These are phyloP conservation scores for Vaccinium myrtillus DNA, from an alignment of 148 eudicot genomes.

Conservation along the genomic window DNA sequence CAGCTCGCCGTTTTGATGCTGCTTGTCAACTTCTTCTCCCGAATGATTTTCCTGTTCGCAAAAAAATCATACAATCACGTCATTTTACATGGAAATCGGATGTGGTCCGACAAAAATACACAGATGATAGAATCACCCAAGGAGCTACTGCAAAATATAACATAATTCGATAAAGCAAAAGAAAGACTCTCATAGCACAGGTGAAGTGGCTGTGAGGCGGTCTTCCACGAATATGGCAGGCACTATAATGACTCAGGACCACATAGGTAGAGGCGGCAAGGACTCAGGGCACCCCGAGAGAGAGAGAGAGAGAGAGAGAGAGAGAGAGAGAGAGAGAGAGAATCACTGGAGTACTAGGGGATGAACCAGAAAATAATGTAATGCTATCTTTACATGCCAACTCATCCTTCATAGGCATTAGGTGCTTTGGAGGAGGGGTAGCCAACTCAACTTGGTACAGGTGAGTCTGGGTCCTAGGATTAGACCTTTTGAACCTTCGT, in stretches of 20 bases:
- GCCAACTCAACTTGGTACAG: background rate
- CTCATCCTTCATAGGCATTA: background rate
- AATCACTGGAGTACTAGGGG: background rate
- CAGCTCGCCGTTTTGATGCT: conserved; percentile 24
- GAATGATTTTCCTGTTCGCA: conserved; percentile 29
- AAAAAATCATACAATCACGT: background rate
- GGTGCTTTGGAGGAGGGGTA: background rate
- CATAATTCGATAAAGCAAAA: background rate
- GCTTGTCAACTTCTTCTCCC: conserved; percentile 30
- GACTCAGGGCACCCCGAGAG: background rate
- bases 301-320: background rate
- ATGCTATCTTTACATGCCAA: background rate
- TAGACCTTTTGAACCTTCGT: background rate
- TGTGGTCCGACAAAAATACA: background rate
- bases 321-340: background rate
- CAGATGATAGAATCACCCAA: background rate
- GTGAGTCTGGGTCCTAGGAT: background rate
- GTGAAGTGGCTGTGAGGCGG: background rate
- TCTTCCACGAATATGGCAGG: background rate
- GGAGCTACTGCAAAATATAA: background rate
- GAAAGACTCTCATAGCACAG: background rate
- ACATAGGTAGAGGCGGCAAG: background rate
- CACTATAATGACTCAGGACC: background rate
- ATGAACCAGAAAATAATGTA: background rate
- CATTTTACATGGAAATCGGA: background rate